Evolutionary conservation across 2,329 filamentous ascomycete genomes (phyloP).

Genomic region (Nemania serpens): DNA sequence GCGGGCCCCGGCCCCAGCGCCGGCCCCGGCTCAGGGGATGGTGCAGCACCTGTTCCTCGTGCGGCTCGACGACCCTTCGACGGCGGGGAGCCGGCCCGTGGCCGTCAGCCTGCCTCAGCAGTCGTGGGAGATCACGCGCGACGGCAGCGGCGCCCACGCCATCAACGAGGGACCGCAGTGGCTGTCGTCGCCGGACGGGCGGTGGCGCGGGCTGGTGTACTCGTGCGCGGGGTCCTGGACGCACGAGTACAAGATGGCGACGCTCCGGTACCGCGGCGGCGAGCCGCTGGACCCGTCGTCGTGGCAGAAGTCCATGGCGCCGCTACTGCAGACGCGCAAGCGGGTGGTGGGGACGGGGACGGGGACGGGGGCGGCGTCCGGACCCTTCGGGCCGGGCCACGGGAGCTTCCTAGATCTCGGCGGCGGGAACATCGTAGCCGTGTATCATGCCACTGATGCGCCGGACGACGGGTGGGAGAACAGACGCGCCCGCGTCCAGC

Average conservation of each 20-base stretch:
- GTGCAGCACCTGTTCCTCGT: conserved; percentile 40
- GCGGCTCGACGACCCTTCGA: conserved; percentile 35
- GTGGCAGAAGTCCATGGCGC: conserved; percentile 38
- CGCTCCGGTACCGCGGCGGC: conserved; percentile 37
- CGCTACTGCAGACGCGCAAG: conserved; percentile 34
- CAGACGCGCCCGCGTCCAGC: conserved; percentile 37
- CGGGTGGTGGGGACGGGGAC: not conserved
- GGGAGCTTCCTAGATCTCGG: conserved; percentile 38
- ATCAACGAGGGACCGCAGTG: conserved; percentile 44
- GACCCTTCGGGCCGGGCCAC: conserved; percentile 39
- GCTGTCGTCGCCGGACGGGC: conserved; percentile 37
- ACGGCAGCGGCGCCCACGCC: conserved; percentile 37
- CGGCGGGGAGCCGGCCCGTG: conserved; percentile 29
- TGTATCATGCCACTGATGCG: conserved; percentile 41
- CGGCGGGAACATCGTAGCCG: conserved; percentile 34
- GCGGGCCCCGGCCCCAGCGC: not conserved
- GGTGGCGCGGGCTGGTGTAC: conserved; percentile 40
- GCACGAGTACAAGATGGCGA: conserved; percentile 42
- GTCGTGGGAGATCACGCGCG: conserved; percentile 40
- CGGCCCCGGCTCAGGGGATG: conserved; percentile 29
- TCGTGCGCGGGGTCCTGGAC: conserved; percentile 43
- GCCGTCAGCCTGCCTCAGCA: conserved; percentile 35
- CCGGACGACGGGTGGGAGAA: conserved; percentile 40
- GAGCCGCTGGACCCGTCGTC: conserved; percentile 36
- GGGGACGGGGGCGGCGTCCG: not conserved